These are phyloP conservation scores for Cercophora newfieldiana DNA, from an alignment of 495 filamentous ascomycete species.

Conservation along the genomic window DNA sequence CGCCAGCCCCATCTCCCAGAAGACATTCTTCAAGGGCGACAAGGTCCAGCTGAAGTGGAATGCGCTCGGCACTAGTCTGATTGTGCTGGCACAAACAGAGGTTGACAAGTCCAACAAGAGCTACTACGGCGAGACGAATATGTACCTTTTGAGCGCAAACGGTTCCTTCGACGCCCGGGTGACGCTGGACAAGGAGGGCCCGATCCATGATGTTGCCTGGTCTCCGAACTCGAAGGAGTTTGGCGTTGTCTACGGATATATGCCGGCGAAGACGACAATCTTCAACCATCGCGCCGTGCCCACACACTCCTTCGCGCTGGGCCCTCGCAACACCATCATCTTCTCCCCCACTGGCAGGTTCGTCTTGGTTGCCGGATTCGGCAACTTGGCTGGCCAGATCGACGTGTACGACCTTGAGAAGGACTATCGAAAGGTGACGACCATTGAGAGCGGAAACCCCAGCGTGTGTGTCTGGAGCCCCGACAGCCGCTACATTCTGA, in stretches of 20 bases:
- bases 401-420: conserved; percentile 95
- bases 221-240: conserved; percentile 96
- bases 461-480: conserved; percentile 96
- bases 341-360: conserved; percentile 95
- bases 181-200: conserved; percentile 93
- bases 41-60: conserved; percentile 99
- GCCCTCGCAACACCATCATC: conserved; percentile 87
- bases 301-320: conserved; percentile 78
- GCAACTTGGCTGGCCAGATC: conserved; percentile 95
- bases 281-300: conserved; percentile 85
- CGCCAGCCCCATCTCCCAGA: conserved; percentile 77
- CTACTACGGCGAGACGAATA: conserved; percentile 97
- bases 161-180: conserved; percentile 91
- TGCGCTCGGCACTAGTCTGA: conserved; percentile 78
- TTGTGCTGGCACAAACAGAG: conserved; percentile 96
- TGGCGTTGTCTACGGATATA: conserved; percentile 94
- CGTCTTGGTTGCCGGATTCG: conserved; percentile 91
- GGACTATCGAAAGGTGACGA: conserved; percentile 84
- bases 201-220: conserved; percentile 98
- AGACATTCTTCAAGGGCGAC: conserved; percentile 98
- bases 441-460: conserved; percentile 92
- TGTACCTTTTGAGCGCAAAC: conserved; percentile 91
- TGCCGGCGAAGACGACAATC: conserved; percentile 96
- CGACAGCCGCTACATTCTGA: conserved; percentile 91
- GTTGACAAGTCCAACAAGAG: conserved; percentile 97